A percentile compares a stretch with the other conserved stretches of the same genome.
Conservation (phyloP, 108 stramenopile genomes). For the Pseudonitzschia pungens region DNA sequence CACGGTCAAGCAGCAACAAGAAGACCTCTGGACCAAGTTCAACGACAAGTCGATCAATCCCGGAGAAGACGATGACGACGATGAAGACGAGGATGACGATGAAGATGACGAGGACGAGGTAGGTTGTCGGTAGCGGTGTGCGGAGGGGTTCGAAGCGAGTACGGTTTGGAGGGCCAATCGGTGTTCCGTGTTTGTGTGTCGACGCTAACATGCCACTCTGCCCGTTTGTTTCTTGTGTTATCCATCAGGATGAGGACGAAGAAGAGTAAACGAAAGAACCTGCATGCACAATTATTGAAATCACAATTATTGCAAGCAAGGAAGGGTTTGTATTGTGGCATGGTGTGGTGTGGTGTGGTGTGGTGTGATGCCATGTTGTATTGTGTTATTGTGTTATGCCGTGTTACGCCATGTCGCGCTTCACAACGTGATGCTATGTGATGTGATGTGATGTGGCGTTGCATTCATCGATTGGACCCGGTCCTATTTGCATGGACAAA, state of each 20-base stretch:
- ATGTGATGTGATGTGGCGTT: background rate
- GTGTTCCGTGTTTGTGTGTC: too few species aligned
- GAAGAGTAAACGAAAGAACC: background rate
- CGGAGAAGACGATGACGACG: conserved; percentile 44
- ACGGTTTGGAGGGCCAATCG: too few species aligned
- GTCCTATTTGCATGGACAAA: background rate
- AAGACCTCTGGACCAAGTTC: conserved; percentile 30
- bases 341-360: too few species aligned
- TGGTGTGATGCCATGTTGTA: too few species aligned
- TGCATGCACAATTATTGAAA: background rate
- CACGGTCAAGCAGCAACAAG: conserved; percentile 21
- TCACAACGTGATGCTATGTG: background rate
- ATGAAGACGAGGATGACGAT: conserved; percentile 30
- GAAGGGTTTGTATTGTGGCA: too few species aligned
- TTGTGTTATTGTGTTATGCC: too few species aligned
- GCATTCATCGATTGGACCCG: background rate
- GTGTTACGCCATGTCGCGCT: too few species aligned
- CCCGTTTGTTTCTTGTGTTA: background rate
- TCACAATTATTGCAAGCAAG: too few species aligned
- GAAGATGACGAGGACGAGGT: conserved; percentile 23
- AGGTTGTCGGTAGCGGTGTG: background rate
- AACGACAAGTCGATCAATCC: conserved; percentile 32
- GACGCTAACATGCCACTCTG: background rate
- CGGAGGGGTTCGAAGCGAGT: too few species aligned
- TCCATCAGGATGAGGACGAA: background rate